Base-by-base conservation (phyloP, 179 eudicot genomes). In the Spergularia azorica region DNA sequence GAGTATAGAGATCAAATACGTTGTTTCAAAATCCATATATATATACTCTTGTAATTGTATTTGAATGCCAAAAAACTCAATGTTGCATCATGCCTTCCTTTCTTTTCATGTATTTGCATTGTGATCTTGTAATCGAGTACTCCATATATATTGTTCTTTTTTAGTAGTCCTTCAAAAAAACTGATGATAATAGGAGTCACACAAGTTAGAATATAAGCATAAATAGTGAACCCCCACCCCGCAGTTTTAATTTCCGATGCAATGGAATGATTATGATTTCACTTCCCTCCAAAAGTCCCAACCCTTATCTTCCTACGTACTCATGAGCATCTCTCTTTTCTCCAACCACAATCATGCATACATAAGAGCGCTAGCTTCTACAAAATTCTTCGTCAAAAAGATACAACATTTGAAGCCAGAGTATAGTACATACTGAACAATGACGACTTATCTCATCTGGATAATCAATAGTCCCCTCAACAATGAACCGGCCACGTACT, bases 191-290 rank as follows among this genome's bases (percentile, higher is more conserved):
- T 67, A 60, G 46, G 36, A 67, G 32, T 26, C 32, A 26, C 32
- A 2, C 32, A 26, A 26, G 32, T 26, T 26, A 26, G 32, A 26
- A 26, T 26, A 26, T 26, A 26, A 26, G 2, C 32, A 16, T 43
- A 63, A n/a, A n/a, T n/a, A 72, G 76, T 56, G 71, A 71, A 70
- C 74, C 75, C 67, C 63, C 38, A 26, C 32, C 18, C 68, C 38
- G 20, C 36, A 58, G 73, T 74, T 74, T 73, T 59, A 74, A 57
- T 74, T 79, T 79, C 82, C 82, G 67, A 79, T 61, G 79, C 70
- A 62, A n/a, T 46, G 70, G 51, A 73, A n/a, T n/a, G n/a, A n/a
- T n/a, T n/a, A 79, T 79, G 74, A 79, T 79, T 74, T 64, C 63
- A 52, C 61, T 71, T 5, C 73, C 2, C 5, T 26, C 77, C 32